Conservation (phyloP, 768 basidiomycete species). For the Tulasnella sp. region DNA sequence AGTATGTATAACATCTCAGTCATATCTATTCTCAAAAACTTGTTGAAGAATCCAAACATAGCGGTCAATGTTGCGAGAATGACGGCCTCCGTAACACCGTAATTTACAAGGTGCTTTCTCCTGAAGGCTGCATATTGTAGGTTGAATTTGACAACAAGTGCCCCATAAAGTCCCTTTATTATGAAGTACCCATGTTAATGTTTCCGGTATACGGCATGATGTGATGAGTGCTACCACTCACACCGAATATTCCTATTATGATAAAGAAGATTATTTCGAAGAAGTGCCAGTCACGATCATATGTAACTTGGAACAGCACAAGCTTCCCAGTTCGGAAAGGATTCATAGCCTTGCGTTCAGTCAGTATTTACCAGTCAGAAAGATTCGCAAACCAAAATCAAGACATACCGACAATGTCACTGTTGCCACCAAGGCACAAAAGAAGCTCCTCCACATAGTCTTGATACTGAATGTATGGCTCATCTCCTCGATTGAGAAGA, state of each 20-base stretch:
- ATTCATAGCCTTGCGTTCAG: constrained; percentile 67
- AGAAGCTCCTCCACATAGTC: constrained; percentile 97
- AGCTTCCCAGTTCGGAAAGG: constrained; percentile 96
- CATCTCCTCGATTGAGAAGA: constrained; percentile 99
- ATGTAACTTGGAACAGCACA: constrained; percentile 95
- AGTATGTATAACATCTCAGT: constrained; percentile 90
- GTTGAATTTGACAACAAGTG: constrained; percentile 94
- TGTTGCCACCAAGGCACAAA: constrained; percentile 93
- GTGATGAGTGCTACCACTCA: too few species aligned
- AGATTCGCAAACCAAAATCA: not conserved
- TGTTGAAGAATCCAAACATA: constrained; percentile 84
- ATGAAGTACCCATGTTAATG: not conserved
- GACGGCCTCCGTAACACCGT: constrained; percentile 83
- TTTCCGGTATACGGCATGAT: not conserved
- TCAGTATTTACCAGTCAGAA: not conserved
- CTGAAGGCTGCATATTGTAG: constrained; percentile 91
- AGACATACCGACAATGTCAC: constrained; percentile 80
- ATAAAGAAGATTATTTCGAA: constrained; percentile 97
- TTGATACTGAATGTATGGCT: constrained; percentile 92
- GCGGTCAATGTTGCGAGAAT: constrained; percentile 78
- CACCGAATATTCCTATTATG: constrained; percentile 90
- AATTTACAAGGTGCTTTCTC: constrained; percentile 69
- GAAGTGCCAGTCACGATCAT: constrained; percentile 97
- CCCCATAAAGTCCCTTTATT: constrained; percentile 84
- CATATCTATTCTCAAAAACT: constrained; percentile 94